Conservation (phyloP, 495 filamentous ascomycete species). For the Glutinoglossum americanum region DNA sequence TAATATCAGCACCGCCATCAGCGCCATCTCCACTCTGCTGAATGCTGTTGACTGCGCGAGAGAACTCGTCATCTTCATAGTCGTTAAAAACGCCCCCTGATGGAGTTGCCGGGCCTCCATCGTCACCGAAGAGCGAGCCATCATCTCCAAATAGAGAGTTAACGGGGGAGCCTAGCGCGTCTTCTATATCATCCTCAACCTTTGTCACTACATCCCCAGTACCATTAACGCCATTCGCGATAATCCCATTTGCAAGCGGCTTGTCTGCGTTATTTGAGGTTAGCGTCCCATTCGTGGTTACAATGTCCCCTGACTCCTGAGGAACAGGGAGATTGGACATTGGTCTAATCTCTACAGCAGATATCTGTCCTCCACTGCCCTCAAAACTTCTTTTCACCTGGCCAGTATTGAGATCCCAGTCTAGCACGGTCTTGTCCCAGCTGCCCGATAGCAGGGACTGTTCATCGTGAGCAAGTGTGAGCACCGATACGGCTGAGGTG, state of each 20-base stretch:
- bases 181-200: conserved; percentile 18
- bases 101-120: conserved; percentile 19
- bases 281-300: conserved; percentile 41
- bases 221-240: conserved; percentile 22
- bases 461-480: conserved; percentile 68
- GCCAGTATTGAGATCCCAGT: conserved; percentile 92
- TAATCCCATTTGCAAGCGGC: conserved; percentile 26
- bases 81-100: conserved; percentile 40
- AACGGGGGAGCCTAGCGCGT: conserved; percentile 37
- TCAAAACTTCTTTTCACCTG: conserved; percentile 51
- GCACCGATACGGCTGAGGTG: conserved; percentile 75
- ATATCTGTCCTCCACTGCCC: conserved; percentile 64
- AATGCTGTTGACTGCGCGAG: conserved; percentile 39
- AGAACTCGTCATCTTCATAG: conserved; percentile 77
- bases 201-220: conserved; percentile 16
- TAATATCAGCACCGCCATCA: conserved; percentile 11
- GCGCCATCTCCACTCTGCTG: conserved; percentile 6
- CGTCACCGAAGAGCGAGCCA: conserved; percentile 32
- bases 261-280: conserved; percentile 35
- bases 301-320: conserved; percentile 37
- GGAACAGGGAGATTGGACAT: conserved; percentile 53
- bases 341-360: conserved; percentile 69
- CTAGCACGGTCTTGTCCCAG: conserved; percentile 84
- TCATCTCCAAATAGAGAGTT: conserved; percentile 43
- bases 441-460: conserved; percentile 74